A percentile compares a stretch with the other conserved stretches of the same genome.
Conservation (phyloP, 371 early-diverging fungal species). For the Mortierella sp. region DNA sequence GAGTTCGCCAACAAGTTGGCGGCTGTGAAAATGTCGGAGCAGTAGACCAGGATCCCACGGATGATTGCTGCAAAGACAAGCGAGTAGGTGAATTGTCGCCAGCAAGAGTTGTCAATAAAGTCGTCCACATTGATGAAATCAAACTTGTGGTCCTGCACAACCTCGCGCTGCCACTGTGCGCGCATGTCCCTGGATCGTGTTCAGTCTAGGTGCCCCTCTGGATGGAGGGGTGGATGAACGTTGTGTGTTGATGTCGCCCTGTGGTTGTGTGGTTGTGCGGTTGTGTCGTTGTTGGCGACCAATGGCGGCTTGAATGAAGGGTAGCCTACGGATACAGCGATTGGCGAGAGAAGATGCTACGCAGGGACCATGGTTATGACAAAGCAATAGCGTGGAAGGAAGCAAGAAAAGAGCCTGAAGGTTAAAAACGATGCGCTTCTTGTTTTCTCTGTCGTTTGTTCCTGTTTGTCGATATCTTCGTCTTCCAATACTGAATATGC, state of each 20-base stretch:
- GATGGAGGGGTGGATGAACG: background rate
- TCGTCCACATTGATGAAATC: constrained; percentile 89
- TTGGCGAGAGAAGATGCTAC: background rate
- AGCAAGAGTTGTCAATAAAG: constrained; percentile 67
- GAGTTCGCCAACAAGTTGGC: constrained; percentile 63
- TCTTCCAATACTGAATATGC: background rate
- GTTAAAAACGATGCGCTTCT: background rate
- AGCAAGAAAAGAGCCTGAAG: constrained; percentile 6
- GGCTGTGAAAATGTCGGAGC: constrained; percentile 81
- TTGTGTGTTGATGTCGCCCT: background rate
- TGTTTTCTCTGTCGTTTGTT: background rate
- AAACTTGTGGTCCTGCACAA: constrained; percentile 88
- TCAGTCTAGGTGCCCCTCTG: background rate
- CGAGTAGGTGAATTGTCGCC: constrained; percentile 66
- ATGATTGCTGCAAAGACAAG: constrained; percentile 77
- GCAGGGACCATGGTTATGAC: background rate
- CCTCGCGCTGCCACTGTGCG: constrained; percentile 84
- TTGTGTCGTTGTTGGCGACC: background rate
- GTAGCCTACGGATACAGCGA: background rate
- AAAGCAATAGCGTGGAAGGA: background rate
- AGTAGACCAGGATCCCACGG: constrained; percentile 80
- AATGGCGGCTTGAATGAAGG: background rate
- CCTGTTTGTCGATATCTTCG: background rate
- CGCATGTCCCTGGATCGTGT: constrained; percentile 38
- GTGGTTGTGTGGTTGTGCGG: background rate